A percentile compares a stretch with the other conserved stretches of the same genome.
These are phyloP conservation scores for Boletus pseudo-olivaceus DNA, from an alignment of 768 basidiomycete species.

Conservation along the genomic window DNA sequence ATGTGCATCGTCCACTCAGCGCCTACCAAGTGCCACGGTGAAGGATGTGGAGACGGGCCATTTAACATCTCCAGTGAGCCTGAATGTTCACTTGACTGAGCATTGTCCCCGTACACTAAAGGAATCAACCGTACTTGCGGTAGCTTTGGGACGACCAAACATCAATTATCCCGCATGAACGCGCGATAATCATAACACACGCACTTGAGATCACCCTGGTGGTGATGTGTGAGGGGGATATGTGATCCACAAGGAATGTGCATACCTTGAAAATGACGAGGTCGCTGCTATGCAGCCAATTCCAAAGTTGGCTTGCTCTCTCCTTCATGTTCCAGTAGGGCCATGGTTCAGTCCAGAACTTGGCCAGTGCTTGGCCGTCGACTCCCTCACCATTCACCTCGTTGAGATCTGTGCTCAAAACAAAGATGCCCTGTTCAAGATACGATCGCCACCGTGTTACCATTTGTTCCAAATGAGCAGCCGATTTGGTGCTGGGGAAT, in stretches of 20 bases:
- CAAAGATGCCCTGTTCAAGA: conserved; percentile 66
- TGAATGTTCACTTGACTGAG: conserved; percentile 31
- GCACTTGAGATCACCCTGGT: conserved; percentile 88
- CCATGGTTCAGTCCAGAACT: conserved; percentile 73
- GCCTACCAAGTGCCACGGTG: conserved; percentile 61
- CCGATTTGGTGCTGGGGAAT: conserved; percentile 25
- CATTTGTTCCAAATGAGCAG: conserved; percentile 52
- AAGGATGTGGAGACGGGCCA: conserved; percentile 87
- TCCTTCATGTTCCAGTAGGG: conserved; percentile 74
- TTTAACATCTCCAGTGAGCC: conserved; percentile 80
- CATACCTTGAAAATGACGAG: conserved; percentile 84
- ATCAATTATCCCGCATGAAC: not conserved
- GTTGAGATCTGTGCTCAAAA: conserved; percentile 47
- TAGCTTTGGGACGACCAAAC: conserved; percentile 45
- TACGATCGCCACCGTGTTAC: conserved; percentile 70
- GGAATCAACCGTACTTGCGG: conserved; percentile 61
- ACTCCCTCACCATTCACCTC: conserved; percentile 21
- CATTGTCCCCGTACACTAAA: not conserved
- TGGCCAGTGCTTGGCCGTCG: conserved; percentile 25
- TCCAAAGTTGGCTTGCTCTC: conserved; percentile 49
- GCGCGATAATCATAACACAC: conserved; percentile 25
- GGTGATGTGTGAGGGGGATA: not conserved
- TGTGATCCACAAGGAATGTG: not conserved
- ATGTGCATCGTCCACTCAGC: not conserved
- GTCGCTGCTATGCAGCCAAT: conserved; percentile 48